Evolutionary conservation across 345 rosid genomes (phyloP), one percentile per base, ranked within the genome.

Genomic region (Eucalyptus sideroxylon): DNA sequence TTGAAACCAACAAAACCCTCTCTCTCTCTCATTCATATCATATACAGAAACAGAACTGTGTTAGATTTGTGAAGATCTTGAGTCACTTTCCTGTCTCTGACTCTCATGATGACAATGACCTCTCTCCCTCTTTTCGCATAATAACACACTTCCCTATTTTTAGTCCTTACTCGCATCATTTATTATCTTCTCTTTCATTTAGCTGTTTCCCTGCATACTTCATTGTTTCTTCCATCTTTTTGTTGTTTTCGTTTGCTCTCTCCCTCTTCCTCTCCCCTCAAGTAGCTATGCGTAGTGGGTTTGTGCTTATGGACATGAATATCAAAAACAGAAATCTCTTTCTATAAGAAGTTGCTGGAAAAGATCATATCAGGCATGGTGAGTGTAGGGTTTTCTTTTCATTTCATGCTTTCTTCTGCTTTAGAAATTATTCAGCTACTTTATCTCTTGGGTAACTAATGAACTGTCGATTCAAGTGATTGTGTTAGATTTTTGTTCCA

Each of bases 81-180:
- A 88, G 95, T 93, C 92, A 91, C 96, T 93, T 94, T 95, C 95
- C 92, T 93, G 94, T 94, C 93, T 89, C 96, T 95, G 93, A 96
- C 92, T 95, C 95, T 94, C 96, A 96, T 91, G 95, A 93, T 87
- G 95, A 96, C 90, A 94, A 88, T 87, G 96, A 96, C 91, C 93
- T 89, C 91, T 94, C 91, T 55, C 94, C 88, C 45, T 19, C 65
- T 45, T 17, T 67, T 55, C 56, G 42, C 50, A 49, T 67, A 24
- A 59, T 65, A 60, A 34, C 80, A 40, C 34, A 30, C 42, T 59
- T 86, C 83, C 45, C 45, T 49, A 19, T 11, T 82, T 85, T 51
- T 44, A 37, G 34, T 40, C 44, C 59, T 47, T 10, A 13, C 37
- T n/a, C 16, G 5, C 50, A 65, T 45, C 42, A 56, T 87, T 53